Conservation (phyloP, 192 early-diverging fungal genomes). For the Gaertneriomyces sp. region DNA sequence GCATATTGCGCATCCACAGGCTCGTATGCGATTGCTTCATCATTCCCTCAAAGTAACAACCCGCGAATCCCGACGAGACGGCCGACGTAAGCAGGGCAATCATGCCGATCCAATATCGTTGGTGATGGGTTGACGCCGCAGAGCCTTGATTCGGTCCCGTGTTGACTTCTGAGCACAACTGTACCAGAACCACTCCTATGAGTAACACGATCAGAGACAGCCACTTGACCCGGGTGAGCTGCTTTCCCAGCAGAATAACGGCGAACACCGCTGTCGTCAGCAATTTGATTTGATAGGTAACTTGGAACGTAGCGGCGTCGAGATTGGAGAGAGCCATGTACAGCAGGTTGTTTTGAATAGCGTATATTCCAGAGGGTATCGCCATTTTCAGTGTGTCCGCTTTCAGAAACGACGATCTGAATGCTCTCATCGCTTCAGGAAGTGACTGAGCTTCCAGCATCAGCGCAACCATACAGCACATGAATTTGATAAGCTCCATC, state of each 20-base stretch:
- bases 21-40: too few relatives aligned
- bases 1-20: too few relatives aligned
- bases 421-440: not conserved
- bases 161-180: constrained; percentile 28
- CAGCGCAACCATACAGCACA: too few relatives aligned
- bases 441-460: too few relatives aligned
- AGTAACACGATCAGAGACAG: constrained; percentile 66
- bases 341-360: constrained; percentile 85
- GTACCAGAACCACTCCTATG: constrained; percentile 73
- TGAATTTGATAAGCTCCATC: too few relatives aligned
- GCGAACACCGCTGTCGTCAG: constrained; percentile 84
- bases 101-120: too few relatives aligned
- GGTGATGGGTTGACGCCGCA: too few relatives aligned
- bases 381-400: constrained; percentile 66
- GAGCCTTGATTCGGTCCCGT: too few relatives aligned
- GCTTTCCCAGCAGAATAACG: constrained; percentile 66
- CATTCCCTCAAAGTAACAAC: too few relatives aligned
- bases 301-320: constrained; percentile 71
- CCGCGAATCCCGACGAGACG: too few relatives aligned
- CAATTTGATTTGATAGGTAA: constrained; percentile 88
- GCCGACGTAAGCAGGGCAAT: too few relatives aligned
- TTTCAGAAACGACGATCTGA: not conserved
- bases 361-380: constrained; percentile 67
- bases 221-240: constrained; percentile 67
- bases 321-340: constrained; percentile 72